Base-by-base conservation (phyloP, 495 filamentous ascomycete genomes). In the Podospora australis region DNA sequence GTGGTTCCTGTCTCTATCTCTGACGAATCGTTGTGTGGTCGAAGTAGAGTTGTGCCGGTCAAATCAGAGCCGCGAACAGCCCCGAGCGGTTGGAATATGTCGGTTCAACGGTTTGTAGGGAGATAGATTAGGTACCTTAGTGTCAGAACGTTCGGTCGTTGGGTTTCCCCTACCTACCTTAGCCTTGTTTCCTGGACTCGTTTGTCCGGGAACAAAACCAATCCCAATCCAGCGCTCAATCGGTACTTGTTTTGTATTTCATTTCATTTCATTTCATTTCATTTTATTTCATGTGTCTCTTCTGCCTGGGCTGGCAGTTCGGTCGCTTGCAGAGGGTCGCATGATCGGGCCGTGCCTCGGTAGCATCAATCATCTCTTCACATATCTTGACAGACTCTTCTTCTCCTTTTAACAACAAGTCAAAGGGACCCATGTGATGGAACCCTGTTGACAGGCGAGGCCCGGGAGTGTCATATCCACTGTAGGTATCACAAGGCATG, bases 51-150 rank as follows among this genome's bases (percentile, higher is more conserved):
- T n/a, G n/a, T n/a, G n/a, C n/a, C 48, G 44, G 25, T 62, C 58
- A 56, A n/a, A 58, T 58, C 48, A 54, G 47, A 55, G 34, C 50
- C 29, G 40, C 25, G 50, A 44, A 57, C n/a, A 29, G 25, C 43
- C 35, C 45, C 14, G 32, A 35, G 39, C 24, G 45, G 30, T 39
- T 39, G 42, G 25, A 28, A 44, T 32, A 30, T 29, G 41, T 25
- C 40, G 13, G 39, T 38, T 41, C 23, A 23, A 36, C 32, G 14
- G 32, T 36, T n/a, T n/a, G n/a, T n/a, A n/a, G n/a, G n/a, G n/a
- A n/a, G n/a, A n/a, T n/a, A n/a, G n/a, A n/a, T n/a, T n/a, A n/a
- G n/a, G n/a, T n/a, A n/a, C n/a, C 34, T 35, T 41, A n/a, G 20
- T 46, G 6, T 21, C 29, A 34, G 24, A 36, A 36, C 14, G n/a